Evolutionary conservation across 2,329 filamentous ascomycete genomes (phyloP), one percentile per base, ranked within the genome.

Genomic region (Knufia petricola): DNA sequence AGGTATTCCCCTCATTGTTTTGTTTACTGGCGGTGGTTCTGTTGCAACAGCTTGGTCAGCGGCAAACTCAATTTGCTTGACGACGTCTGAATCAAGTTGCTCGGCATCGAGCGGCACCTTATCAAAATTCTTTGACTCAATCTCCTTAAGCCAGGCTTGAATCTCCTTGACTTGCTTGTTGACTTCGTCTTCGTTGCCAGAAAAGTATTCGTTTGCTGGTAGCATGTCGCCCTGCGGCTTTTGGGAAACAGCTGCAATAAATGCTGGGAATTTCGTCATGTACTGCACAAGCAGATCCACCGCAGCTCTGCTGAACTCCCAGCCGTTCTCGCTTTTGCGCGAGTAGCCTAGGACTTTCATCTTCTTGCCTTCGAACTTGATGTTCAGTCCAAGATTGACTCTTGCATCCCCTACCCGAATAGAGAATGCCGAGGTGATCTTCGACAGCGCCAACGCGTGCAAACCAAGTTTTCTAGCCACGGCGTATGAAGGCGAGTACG

Each of bases 281-380:
- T 96, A 98, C 57, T 87, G 77, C 36, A 81, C 78, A 46, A 98
- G 78, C 47, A 98, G 69, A 39, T 83, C 76, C 50, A 95, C 75
- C 1, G 92, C 89, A 57, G 86, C 83, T 43, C 79, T 76, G 60
- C 89, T 95, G 64, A 95, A 98, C 66, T 98, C 92, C 94, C 94
- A 98, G 4, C 94, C 92, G 23, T 80, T 84, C 10, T 80, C 74
- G 3, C 82, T 82, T 62, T 92, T 92, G 59, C 88, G 84, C 20
- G 90, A 95, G 66, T 95, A 98, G 0, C 92, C 92, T 26, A 98
- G 70, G 4, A 98, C 92, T 69, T 98, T 98, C 58, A 89, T 77
- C 67, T 95, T 95, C 69, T 87, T 90, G 2, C 81, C 87, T 64
- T 98, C 92, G 52, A 98, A 98, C 65, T 98, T 98, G 57, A 98